Evolutionary conservation across 1,284 basidiomycete genomes (phyloP).

Genomic region (Cryptococcus sp.): DNA sequence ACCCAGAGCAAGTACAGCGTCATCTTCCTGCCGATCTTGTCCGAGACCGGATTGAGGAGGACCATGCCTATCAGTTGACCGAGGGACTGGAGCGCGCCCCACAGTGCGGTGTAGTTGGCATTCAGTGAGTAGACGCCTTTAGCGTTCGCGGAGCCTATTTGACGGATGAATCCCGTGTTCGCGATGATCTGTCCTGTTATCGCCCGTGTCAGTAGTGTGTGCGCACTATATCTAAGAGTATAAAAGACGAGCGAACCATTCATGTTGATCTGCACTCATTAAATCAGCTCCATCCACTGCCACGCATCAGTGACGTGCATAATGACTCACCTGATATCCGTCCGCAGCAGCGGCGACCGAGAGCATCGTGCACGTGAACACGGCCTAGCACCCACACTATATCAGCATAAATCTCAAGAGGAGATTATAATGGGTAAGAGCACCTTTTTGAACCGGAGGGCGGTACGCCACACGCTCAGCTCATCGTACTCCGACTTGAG

Average conservation of each 20-base stretch:
- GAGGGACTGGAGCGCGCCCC: conserved; percentile 18
- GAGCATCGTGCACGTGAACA: conserved; percentile 13
- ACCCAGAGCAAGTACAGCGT: conserved; percentile 19
- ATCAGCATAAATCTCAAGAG: background rate
- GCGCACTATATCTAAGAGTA: too few species aligned
- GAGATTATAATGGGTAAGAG: background rate
- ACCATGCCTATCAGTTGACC: conserved; percentile 29
- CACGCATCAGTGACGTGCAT: background rate
- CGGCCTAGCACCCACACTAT: conserved; percentile 6
- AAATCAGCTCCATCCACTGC: too few species aligned
- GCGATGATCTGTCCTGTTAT: conserved; percentile 20
- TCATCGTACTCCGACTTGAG: conserved; percentile 19
- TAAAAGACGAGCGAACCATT: background rate
- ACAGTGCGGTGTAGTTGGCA: conserved; percentile 6
- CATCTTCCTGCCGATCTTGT: conserved; percentile 19
- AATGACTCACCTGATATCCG: conserved; percentile 14
- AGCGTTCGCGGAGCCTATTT: conserved; percentile 8
- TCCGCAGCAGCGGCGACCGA: conserved; percentile 22
- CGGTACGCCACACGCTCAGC: conserved; percentile 7
- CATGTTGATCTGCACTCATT: conserved; percentile 2
- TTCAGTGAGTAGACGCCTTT: conserved; percentile 8
- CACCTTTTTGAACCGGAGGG: conserved; percentile 15
- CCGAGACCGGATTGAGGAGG: conserved; percentile 14
- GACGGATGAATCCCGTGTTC: conserved; percentile 20
- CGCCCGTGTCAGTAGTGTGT: background rate